A percentile compares a stretch with the other conserved stretches of the same genome.
Conservation (phyloP, 441 rosid species). For the Viola pubescens region DNA sequence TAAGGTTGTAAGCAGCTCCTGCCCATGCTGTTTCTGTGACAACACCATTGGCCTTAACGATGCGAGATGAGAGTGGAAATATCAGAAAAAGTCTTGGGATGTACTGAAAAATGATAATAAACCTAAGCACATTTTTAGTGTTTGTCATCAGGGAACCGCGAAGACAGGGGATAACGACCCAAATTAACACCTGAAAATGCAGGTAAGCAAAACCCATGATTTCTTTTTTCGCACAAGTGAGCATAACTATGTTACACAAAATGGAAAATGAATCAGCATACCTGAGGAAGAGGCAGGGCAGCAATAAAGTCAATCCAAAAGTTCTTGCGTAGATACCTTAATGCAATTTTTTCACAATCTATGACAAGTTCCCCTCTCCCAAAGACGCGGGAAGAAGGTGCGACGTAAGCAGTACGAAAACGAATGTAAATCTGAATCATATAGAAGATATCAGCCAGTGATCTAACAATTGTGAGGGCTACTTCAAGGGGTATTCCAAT, state of each 20-base stretch:
- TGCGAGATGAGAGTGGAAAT: conserved; percentile 68
- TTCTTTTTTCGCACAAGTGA: no score
- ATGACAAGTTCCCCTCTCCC: conserved; percentile 93
- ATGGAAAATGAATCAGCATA: conserved; percentile 4
- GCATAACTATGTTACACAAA: neutral
- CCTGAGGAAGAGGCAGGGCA: conserved; percentile 92
- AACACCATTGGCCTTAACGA: conserved; percentile 67
- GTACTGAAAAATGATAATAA: conserved; percentile 78
- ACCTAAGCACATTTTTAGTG: conserved; percentile 68
- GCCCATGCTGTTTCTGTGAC: conserved; percentile 86
- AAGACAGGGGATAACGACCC: conserved; percentile 66
- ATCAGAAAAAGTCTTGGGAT: conserved; percentile 56
- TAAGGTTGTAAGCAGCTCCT: conserved; percentile 83
- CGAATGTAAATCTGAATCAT: conserved; percentile 53
- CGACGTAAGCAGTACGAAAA: conserved; percentile 73
- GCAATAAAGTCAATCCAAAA: conserved; percentile 75
- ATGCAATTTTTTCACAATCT: conserved; percentile 58
- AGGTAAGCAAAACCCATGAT: neutral
- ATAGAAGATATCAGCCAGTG: conserved; percentile 72
- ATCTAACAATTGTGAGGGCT: conserved; percentile 47
- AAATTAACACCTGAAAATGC: conserved; percentile 55
- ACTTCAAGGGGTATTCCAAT: conserved; percentile 56
- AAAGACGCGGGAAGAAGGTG: conserved; percentile 86
- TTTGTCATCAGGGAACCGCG: conserved; percentile 59
- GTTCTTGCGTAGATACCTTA: conserved; percentile 42